These are phyloP conservation scores for Hericium coralloides DNA, from an alignment of 768 basidiomycete genomes.

Conservation along the genomic window DNA sequence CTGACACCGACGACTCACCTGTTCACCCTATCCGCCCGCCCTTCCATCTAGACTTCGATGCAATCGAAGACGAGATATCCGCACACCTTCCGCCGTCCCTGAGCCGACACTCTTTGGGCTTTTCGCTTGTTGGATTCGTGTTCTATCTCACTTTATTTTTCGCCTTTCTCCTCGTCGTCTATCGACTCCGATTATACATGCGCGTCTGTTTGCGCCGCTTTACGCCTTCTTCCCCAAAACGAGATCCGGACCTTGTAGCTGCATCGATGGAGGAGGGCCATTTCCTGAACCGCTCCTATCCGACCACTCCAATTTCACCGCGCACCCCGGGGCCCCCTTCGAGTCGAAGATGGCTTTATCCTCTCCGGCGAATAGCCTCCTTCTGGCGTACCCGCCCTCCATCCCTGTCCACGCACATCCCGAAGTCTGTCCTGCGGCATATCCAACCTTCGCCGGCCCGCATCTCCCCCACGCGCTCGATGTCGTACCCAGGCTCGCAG, in stretches of 20 bases:
- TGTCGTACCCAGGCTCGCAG: slow-evolving; percentile 6
- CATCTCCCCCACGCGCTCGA: background rate
- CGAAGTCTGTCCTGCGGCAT: slow-evolving; percentile 13
- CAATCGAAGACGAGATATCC: slow-evolving; percentile 53
- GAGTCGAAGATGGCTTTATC: background rate
- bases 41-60: slow-evolving; percentile 43
- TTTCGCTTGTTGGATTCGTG: slow-evolving; percentile 58
- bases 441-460: slow-evolving; percentile 11
- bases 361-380: slow-evolving; percentile 5
- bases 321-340: slow-evolving; percentile 1
- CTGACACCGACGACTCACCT: slow-evolving; percentile 40
- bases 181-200: slow-evolving; percentile 51
- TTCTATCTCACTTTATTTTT: slow-evolving; percentile 41
- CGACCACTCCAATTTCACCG: slow-evolving; percentile 2
- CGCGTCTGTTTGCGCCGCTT: slow-evolving; percentile 29
- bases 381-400: slow-evolving; percentile 11
- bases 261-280: slow-evolving; percentile 26
- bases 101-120: slow-evolving; percentile 57
- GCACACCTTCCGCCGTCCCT: slow-evolving; percentile 61
- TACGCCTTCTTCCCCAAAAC: slow-evolving; percentile 10
- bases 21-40: slow-evolving; percentile 59
- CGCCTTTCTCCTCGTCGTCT: slow-evolving; percentile 34
- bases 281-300: slow-evolving; percentile 5
- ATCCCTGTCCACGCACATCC: slow-evolving; percentile 5
- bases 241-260: slow-evolving; percentile 17